These are phyloP conservation scores for Tricholoma furcatifolium DNA, from an alignment of 768 basidiomycete genomes.

Conservation along the genomic window DNA sequence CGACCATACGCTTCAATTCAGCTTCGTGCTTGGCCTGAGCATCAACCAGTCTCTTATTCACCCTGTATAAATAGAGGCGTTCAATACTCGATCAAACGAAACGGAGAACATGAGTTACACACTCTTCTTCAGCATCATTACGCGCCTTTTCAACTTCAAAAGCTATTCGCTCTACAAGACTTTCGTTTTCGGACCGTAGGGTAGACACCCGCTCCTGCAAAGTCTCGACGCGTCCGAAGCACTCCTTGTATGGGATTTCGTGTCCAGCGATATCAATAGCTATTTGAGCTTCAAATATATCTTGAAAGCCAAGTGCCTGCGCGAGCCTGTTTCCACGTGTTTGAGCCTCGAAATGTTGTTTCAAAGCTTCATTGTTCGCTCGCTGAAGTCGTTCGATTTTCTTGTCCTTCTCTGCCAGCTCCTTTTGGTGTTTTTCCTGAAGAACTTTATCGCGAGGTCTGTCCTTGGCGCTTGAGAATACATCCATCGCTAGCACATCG, in stretches of 20 bases:
- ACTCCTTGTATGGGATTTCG: constrained; percentile 32
- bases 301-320: constrained; percentile 40
- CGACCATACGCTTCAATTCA: not conserved
- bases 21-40: not conserved
- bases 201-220: constrained; percentile 21
- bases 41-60: not conserved
- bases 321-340: constrained; percentile 39
- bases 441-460: constrained; percentile 37
- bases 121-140: not conserved
- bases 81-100: not conserved
- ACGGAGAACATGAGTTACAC: not conserved
- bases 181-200: not conserved
- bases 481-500: constrained; percentile 8
- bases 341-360: constrained; percentile 36
- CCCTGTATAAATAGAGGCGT: not conserved
- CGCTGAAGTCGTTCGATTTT: constrained; percentile 31
- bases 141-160: not conserved
- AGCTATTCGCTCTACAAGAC: not conserved
- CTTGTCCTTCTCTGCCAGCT: constrained; percentile 28
- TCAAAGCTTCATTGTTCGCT: constrained; percentile 33
- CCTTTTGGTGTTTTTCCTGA: constrained; percentile 31
- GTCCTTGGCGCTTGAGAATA: constrained; percentile 32
- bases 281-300: constrained; percentile 41
- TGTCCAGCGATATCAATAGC: constrained; percentile 35
- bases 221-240: constrained; percentile 30